These are phyloP conservation scores for Serendipita sp. DNA, from an alignment of 768 basidiomycete species.

Conservation along the genomic window DNA sequence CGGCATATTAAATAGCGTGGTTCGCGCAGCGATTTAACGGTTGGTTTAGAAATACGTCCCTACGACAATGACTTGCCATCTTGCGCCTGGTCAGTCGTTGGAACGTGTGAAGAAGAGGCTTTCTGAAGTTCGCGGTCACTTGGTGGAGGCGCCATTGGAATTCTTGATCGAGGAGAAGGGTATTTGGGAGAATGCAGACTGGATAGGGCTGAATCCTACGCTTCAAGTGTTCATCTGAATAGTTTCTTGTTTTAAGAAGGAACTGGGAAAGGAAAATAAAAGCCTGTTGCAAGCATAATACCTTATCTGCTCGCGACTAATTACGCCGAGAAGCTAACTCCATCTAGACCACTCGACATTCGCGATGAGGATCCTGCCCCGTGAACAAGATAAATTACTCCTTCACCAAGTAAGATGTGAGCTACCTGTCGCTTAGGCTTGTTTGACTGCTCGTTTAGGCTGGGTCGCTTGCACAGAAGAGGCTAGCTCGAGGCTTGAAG, in stretches of 20 bases:
- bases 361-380: conserved; percentile 58
- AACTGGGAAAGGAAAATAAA: too few species aligned
- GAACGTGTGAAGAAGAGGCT: conserved; percentile 60
- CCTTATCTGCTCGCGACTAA: background rate
- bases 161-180: conserved; percentile 72
- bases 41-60: conserved; percentile 52
- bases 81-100: conserved; percentile 49
- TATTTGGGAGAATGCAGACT: conserved; percentile 54
- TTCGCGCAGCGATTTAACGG: too few species aligned
- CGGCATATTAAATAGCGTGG: too few species aligned
- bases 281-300: too few species aligned
- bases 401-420: conserved; percentile 43
- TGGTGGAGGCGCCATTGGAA: conserved; percentile 31
- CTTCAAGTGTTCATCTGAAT: conserved; percentile 61
- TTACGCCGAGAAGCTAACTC: background rate
- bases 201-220: conserved; percentile 60
- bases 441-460: conserved; percentile 28
- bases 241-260: too few species aligned
- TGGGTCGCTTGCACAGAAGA: conserved; percentile 83
- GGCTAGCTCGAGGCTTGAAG: conserved; percentile 80
- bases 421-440: too few species aligned
- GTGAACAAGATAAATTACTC: conserved; percentile 60
- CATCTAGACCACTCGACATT: background rate
- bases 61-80: conserved; percentile 60
- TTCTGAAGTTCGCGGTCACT: conserved; percentile 26